Base-by-base conservation (phyloP, 73 alveolate species). In the Uronychia binucleata region DNA sequence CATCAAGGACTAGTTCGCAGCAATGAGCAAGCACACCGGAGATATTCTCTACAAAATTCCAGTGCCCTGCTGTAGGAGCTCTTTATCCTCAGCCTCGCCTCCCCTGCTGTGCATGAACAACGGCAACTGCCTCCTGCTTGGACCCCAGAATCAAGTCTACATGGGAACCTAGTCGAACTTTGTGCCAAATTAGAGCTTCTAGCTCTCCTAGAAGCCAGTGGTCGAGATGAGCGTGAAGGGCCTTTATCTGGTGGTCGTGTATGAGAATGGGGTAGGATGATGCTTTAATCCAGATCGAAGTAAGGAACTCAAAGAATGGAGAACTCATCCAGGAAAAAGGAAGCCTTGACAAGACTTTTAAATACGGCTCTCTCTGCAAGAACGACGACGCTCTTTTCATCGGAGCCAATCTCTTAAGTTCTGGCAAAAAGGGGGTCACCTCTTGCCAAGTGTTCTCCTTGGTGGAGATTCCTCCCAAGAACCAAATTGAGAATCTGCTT, bases 71-170 rank as follows among this genome's bases (percentile, higher is more conserved):
- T 78, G 67, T 46, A 46, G 19, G 5, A 46, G 5, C 5, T 46
- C 19, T 19, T 19, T 46, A 46, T 46, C 19, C 19, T 11, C 19
- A 46, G 67, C 83, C 1, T 57, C 59, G 26, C 32, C 67, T 0
- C 93, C 88, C 0, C 46, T 87, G 35, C 58, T 87, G 81, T 27
- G 81, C 26, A 58, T 87, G 32, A 79, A 79, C 31, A 80, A 87
- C 78, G 58, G 82, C 0, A 87, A 27, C 29, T 74, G 86, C 74
- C 57, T 87, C 19, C 58, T 87, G 19, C 85, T 87, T 31, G 82
- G 57, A n/a, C 58, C 28, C 25, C 25, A 75, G 28, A 75, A 75
- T 32, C 19, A 28, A 26, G 81, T 25, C 29, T 75, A 75, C 81
- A 46, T 46, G 67, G 67, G n/a, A 11, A 11, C 67, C 19, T 46